Base-by-base conservation (phyloP, 164 flowering plant genomes). In the Dillenia turbinata region DNA sequence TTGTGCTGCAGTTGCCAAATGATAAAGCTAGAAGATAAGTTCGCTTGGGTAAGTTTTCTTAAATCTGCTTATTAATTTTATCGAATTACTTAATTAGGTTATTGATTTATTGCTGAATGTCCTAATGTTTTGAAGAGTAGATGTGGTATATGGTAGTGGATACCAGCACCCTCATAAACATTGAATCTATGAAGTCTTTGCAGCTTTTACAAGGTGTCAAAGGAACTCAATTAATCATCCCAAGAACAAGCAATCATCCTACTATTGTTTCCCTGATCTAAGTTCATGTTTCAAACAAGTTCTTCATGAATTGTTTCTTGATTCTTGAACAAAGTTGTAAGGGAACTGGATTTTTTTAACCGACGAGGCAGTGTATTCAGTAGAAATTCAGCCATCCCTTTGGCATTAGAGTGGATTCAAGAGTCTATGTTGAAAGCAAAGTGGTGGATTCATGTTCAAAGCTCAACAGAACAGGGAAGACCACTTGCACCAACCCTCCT, bases 401-500 rank as follows among this genome's bases (percentile, higher is more conserved):
- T 80, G 22, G 87, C 78, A 44, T 59, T 91, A 51, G 73, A 84
- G 60, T 94, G 97, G 97, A 88, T 94, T 26, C 87, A 85, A 75
- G 88, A 86, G 44, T 85, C 93, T 47, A 83, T 84, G 89, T 78
- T 71, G 44, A 75, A 77, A 62, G 71, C 81, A 47, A 79, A 70
- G 24, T 86, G 88, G 90, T 94, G 97, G 97, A 86, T 94, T 71
- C 89, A 85, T 71, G 82, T 94, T 43, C 92, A 89, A 73, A 86
- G 79, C 76, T 81, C 87, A 8, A 48, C 43, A 9, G 89, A 87
- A 65, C 96, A 85, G 56, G 77, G 69, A 14, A 57, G 69, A 56
- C 77, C 79, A 2, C 59, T 77, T 14, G 82, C 94, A 62, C 84
- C 90, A 57, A 90, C 97, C 17, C 96, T 64, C 92, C 87, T 33